Base-by-base conservation (phyloP, 345 rosid genomes). In the Corchorus olitorius region DNA sequence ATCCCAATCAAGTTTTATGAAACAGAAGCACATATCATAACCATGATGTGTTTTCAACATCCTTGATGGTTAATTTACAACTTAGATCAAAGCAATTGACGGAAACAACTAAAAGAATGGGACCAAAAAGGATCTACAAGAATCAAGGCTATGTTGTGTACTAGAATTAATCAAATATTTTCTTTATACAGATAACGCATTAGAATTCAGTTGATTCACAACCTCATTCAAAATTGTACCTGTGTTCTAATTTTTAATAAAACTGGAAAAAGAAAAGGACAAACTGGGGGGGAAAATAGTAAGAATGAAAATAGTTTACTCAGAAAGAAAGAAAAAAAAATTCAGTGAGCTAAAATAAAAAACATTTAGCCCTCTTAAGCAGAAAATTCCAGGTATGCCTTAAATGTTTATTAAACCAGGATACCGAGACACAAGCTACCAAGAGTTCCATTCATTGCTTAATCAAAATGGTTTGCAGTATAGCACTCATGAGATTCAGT, bases 401-500 rank as follows among this genome's bases (percentile, higher is more conserved):
- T 14, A 1, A 20, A n/a, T n/a, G 46, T 19, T 35, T 13, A 72
- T 12, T 10, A 37, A 37, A 55, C 13, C 49, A 56, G 27, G 19
- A 35, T 35, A 62, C 15, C 27, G 49, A 69, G 66, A 69, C n/a
- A 70, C 49, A 74, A 68, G 27, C 49, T 27, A 10, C 60, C 34
- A 61, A 33, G 8, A 39, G 4, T 49, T 49, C 55, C 22, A 43
- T 58, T 72, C 20, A 43, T 49, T 9, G 50, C 53, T 52, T 52
- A 65, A 69, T 6, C 74, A 56, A 33, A 53, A 33, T 15, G 74
- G 65, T 48, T 48, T 55, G 72, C 9, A 67, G 64, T 5, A 54
- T 48, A 52, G 10, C n/a, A 67, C 20, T 68, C 39, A 17, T 65
- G 74, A 11, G 60, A n/a, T 10, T 46, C 58, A 68, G 82, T 87